phyloP scores from a whole-genome alignment of 1,284 basidiomycete species.

The Pyrrhoderma lamaoense region DNA sequence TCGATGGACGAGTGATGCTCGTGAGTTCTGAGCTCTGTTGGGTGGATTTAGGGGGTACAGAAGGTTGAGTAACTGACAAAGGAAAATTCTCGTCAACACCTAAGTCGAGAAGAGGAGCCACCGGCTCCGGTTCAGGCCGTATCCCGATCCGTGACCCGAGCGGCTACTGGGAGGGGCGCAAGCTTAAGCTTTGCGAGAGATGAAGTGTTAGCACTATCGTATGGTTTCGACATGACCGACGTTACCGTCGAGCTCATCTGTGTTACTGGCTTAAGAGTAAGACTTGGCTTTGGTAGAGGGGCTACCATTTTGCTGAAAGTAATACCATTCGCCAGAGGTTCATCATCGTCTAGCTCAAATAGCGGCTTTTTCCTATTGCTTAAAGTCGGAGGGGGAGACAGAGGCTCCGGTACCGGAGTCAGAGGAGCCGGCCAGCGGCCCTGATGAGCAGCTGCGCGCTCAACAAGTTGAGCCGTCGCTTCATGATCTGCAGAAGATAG shows the following conservation, averaged over 20 bases:
- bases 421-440: conserved; percentile 60
- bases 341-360: conserved; percentile 24
- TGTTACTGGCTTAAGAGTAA: conserved; percentile 11
- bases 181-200: not conserved
- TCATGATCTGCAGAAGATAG: conserved; percentile 14
- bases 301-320: not conserved
- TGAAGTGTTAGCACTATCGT: not conserved
- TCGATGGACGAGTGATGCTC: conserved; percentile 1
- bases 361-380: conserved; percentile 17
- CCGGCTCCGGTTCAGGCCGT: not conserved
- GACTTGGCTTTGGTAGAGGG: conserved; percentile 13
- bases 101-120: conserved; percentile 3
- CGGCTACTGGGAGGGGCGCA: not conserved
- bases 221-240: not conserved
- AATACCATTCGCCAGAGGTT: not conserved
- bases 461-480: conserved; percentile 15
- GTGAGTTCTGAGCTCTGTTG: not conserved
- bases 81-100: not conserved
- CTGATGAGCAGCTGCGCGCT: conserved; percentile 33
- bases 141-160: not conserved
- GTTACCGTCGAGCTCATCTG: conserved; percentile 7
- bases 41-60: not conserved
- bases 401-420: conserved; percentile 42
- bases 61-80: not conserved
- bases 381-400: conserved; percentile 28